These are phyloP conservation scores for Mycena rebaudengoi DNA, from an alignment of 768 basidiomycete species.

Conservation along the genomic window DNA sequence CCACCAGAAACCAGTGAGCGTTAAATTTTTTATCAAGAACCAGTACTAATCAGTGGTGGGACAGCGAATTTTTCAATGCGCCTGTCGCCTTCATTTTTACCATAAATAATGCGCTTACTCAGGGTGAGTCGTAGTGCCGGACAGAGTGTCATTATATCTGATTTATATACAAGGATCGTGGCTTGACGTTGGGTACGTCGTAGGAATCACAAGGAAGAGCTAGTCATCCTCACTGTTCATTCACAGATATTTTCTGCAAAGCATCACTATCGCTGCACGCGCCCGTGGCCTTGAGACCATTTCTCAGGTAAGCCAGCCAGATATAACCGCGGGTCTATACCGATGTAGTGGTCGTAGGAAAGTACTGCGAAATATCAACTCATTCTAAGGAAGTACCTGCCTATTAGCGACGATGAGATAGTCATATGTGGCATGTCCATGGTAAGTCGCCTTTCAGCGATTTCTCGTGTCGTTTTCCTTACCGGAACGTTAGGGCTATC, in stretches of 20 bases:
- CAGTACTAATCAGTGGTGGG: not conserved
- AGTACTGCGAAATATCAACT: conserved; percentile 17
- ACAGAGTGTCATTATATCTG: no score
- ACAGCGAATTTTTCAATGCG: conserved; percentile 25
- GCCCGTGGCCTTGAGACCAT: conserved; percentile 26
- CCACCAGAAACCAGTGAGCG: conserved; percentile 12
- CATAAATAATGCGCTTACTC: conserved; percentile 2
- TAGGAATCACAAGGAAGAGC: no score
- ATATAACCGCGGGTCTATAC: not conserved
- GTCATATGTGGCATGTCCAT: conserved; percentile 19
- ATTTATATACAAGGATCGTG: no score
- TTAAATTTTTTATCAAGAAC: not conserved
- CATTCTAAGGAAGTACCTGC: conserved; percentile 20
- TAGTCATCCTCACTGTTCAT: no score
- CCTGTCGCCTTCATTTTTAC: conserved; percentile 28
- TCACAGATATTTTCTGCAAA: conserved; percentile 22
- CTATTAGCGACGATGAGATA: conserved; percentile 21
- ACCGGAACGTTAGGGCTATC: no score
- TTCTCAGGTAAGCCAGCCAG: conserved; percentile 6
- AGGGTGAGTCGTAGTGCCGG: no score
- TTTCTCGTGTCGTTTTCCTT: no score
- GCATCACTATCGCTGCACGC: conserved; percentile 19
- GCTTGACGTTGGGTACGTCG: conserved; percentile 23
- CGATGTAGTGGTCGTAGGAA: not conserved
- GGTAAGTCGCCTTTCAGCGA: no score